phyloP scores from a whole-genome alignment of 257 asterid genomes.

The Jacaranda copaia region DNA sequence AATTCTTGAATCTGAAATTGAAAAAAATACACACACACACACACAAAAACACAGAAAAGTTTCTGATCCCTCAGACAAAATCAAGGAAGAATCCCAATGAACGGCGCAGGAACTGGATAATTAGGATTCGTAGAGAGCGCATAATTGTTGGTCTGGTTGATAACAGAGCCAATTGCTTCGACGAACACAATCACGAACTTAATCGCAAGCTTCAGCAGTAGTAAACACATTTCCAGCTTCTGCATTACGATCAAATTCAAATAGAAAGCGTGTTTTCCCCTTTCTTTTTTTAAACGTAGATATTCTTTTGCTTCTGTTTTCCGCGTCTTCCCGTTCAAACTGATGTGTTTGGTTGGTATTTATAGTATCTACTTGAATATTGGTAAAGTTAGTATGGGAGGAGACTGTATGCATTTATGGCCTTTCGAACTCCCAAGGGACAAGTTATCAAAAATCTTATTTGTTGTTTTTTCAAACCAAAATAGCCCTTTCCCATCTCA shows the following conservation, averaged over 20 bases:
- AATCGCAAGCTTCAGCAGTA: constrained; percentile 33
- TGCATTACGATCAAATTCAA: constrained; percentile 23
- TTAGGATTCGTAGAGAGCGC: neutral
- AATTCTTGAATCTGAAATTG: neutral
- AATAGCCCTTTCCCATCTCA: neutral
- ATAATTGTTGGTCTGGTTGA: constrained; percentile 16
- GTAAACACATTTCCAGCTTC: constrained; percentile 45
- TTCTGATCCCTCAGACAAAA: neutral
- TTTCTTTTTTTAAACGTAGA: neutral
- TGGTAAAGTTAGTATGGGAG: neutral
- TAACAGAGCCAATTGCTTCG: constrained; percentile 42
- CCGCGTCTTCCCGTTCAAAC: constrained; percentile 30
- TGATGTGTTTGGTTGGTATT: constrained; percentile 20
- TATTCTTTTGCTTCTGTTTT: constrained; percentile 29
- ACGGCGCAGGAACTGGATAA: constrained; percentile 25
- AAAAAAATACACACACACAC: neutral
- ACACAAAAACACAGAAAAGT: neutral
- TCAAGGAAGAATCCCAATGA: constrained; percentile 43
- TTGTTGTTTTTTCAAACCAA: too few relatives aligned
- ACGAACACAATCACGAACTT: constrained; percentile 37
- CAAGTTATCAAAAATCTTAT: neutral
- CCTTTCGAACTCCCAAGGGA: constrained; percentile 38
- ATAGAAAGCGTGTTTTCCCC: neutral
- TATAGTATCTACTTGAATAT: constrained; percentile 32
- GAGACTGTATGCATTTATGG: neutral